Base-by-base conservation (phyloP, 257 asterid species). In the Solanum chmielewskii region DNA sequence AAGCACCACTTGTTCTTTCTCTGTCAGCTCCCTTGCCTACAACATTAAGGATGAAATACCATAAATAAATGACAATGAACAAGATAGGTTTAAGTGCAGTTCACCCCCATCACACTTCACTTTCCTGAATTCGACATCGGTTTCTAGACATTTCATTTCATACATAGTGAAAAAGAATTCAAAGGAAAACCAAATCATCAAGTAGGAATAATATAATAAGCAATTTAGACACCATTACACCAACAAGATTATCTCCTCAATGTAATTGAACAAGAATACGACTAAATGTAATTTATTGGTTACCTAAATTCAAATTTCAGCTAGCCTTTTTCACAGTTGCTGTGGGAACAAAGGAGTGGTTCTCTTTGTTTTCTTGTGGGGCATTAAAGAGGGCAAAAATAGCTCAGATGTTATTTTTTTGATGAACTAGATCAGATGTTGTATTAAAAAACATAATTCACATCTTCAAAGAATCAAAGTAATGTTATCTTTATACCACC, bases 1-100 rank as follows among this genome's bases (percentile, higher is more conserved):
- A 89, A 96, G 86, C 69, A 95, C 94, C 84, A 97, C 90, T 88
- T 92, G 91, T 89, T 96, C 99, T 89, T 97, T 95, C 21, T 91
- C 94, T 5, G 95, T 95, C 86, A 97, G 90, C 81, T 92, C 92
- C 90, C 91, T 87, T 64, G 87, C 93, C 99, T 97, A 85, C 52
- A 49, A 31, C n/a, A 60, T 45, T 29, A 87, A 47, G 64, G 84
- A 45, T 80, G 66, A 80, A 47, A 45, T 15, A 80, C 5, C 37
- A 27, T 27, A 35, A 74, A 74, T 35, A 74, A 73, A 37, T 73
- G 81, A 20, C 16, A 33, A 71, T 33, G 78, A 73, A 29, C 47
- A 73, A 35, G 81, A 73, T 37, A 21, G 47, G 29, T 37, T 10
- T 20, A 73, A 33, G 29, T 10, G 27, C 3, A 37, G 81, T 74